Base-by-base conservation (phyloP, 2,329 filamentous ascomycete genomes). In the Metarhizium anisopliae region DNA sequence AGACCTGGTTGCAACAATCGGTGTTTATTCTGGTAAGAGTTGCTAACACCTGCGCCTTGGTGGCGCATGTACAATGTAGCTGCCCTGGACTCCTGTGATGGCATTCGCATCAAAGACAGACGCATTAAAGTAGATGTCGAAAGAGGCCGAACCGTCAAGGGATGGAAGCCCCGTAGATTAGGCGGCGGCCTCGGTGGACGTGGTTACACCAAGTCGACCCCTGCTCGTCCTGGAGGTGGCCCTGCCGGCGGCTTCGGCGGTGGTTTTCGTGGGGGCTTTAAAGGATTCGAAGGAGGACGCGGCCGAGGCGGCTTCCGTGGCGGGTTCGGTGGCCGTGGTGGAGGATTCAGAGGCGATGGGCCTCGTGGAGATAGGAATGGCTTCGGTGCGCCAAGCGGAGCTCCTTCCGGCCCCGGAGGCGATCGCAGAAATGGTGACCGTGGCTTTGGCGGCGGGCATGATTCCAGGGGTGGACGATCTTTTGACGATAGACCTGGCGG, bases 81-180 rank as follows among this genome's bases (percentile, higher is more conserved):
- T 79, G 94, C 94, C 73, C 85, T 96, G 78, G 95, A 86, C 66
- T 74, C 78, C 63, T 85, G 81, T 70, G 92, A 97, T 80, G 90
- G 90, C 62, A 88, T 96, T 67, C 86, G 87, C 63, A 96, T 99
- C 75, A 95, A 91, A 70, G 92, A 95, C 68, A 85, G 93, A 67
- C 85, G 87, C 65, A 89, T 97, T 66, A 84, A 96, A 68, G 91
- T 97, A 66, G 94, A 99, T 69, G 93, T 97, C 59, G 94, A 99
- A 74, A 86, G 94, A 67, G 94, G 94, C 62, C 87, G 94, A 63
- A 97, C 94, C 36, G 90, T 96, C 45, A 89, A 89, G 67, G 90
- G 88, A 51, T 99, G 94, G 94, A 88, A 89, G 67, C 94, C 94
- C 59, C 86, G 89, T 63, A 87, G 94, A 60, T 87, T 95, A 53